A percentile compares a stretch with the other conserved stretches of the same genome.
Evolutionary conservation across 148 eudicot genomes (phyloP).

Genomic region (Camellia japonica): DNA sequence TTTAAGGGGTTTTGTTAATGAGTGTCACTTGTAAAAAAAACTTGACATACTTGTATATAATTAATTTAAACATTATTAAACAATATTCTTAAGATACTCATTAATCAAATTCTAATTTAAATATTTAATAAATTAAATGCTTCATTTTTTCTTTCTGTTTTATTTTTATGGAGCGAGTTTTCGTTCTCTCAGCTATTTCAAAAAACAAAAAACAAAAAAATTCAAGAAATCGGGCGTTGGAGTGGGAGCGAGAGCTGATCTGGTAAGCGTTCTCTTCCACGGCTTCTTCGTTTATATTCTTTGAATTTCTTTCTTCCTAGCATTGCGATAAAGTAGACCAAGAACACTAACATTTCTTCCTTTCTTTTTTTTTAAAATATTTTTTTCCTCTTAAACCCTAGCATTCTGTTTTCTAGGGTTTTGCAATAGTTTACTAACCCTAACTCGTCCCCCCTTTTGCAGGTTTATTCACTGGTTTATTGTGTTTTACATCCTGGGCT

Average conservation of each 20-base stretch:
- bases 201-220: no score
- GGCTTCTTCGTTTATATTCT: background rate
- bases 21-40: no score
- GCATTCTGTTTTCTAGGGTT: background rate
- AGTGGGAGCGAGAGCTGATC: background rate
- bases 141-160: no score
- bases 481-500: background rate
- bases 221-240: background rate
- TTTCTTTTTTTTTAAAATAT: background rate
- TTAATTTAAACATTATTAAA: no score
- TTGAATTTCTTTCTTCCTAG: background rate
- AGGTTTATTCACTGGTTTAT: background rate
- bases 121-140: no score
- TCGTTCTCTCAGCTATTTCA: no score
- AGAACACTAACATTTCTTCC: background rate
- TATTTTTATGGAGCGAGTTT: no score
- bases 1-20: no score
- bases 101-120: no score
- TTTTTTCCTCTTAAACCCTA: slow-evolving; percentile 6
- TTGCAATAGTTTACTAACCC: background rate
- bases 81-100: no score
- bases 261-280: background rate
- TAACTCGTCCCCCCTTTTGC: background rate
- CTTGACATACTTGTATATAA: no score
- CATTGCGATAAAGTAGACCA: background rate